These are phyloP conservation scores for Xylaria cubensis DNA, from an alignment of 495 filamentous ascomycete genomes.

Conservation along the genomic window DNA sequence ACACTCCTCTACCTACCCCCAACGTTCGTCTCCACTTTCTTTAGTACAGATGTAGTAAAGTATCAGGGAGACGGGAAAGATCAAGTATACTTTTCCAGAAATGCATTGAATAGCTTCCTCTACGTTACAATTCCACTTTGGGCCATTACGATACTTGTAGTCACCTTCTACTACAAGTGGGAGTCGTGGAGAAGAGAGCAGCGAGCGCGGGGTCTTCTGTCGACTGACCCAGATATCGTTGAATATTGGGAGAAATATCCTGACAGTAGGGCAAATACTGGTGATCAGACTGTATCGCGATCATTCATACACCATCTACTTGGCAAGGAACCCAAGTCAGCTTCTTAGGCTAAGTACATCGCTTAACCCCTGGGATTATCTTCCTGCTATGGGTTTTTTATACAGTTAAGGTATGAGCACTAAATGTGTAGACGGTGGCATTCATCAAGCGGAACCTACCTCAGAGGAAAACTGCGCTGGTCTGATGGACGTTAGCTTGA, in stretches of 20 bases:
- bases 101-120: constrained; percentile 44
- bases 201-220: constrained; percentile 7
- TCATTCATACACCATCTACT: constrained; percentile 9
- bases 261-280: neutral
- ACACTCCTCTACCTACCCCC: constrained; percentile 53
- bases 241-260: constrained; percentile 14
- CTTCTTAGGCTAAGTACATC: neutral
- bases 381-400: neutral
- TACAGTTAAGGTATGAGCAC: neutral
- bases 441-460: neutral
- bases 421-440: neutral
- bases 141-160: constrained; percentile 14
- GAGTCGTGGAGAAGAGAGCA: constrained; percentile 22
- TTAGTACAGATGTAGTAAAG: constrained; percentile 55
- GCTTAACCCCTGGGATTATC: neutral
- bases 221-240: neutral
- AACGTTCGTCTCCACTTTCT: constrained; percentile 57
- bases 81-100: constrained; percentile 38
- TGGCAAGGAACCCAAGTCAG: constrained; percentile 15
- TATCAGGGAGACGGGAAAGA: constrained; percentile 40
- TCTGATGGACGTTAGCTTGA: neutral
- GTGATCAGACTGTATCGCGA: neutral
- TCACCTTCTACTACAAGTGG: constrained; percentile 9
- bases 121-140: constrained; percentile 47
- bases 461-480: neutral